phyloP scores from a whole-genome alignment of 495 filamentous ascomycete genomes.

The Aspergillus nidulans region DNA sequence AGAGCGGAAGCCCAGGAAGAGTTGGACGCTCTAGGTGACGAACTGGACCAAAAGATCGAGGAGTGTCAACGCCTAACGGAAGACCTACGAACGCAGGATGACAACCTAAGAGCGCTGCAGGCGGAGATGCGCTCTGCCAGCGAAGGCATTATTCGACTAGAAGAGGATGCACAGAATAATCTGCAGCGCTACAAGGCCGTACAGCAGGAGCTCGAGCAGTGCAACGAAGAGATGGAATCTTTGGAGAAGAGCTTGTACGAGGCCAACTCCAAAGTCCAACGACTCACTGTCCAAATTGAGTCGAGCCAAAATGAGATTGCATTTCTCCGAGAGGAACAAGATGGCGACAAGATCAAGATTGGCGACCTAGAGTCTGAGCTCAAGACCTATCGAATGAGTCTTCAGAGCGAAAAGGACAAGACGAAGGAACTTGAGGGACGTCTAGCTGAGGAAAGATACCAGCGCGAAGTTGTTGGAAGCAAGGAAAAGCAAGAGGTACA shows the following conservation, averaged over 20 bases:
- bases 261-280: constrained; percentile 76
- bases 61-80: constrained; percentile 69
- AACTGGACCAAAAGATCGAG: constrained; percentile 66
- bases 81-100: constrained; percentile 48
- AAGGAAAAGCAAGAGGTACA: constrained; percentile 86
- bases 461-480: constrained; percentile 79
- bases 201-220: constrained; percentile 68
- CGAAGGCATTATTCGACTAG: constrained; percentile 76
- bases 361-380: constrained; percentile 82
- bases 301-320: constrained; percentile 88
- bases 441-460: constrained; percentile 72
- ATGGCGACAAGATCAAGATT: constrained; percentile 96
- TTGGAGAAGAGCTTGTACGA: constrained; percentile 73
- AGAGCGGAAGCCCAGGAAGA: constrained; percentile 77
- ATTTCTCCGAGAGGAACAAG: constrained; percentile 95
- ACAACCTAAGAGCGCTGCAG: constrained; percentile 80
- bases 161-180: constrained; percentile 74
- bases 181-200: constrained; percentile 65
- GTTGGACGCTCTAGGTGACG: constrained; percentile 75
- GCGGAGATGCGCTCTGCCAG: constrained; percentile 87
- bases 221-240: constrained; percentile 71
- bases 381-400: constrained; percentile 63
- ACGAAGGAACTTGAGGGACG: constrained; percentile 72
- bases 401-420: constrained; percentile 79
- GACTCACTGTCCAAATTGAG: constrained; percentile 85